Evolutionary conservation across 306 rosid genomes (phyloP).

Genomic region (barrel medic (Medicago truncatula)): DNA sequence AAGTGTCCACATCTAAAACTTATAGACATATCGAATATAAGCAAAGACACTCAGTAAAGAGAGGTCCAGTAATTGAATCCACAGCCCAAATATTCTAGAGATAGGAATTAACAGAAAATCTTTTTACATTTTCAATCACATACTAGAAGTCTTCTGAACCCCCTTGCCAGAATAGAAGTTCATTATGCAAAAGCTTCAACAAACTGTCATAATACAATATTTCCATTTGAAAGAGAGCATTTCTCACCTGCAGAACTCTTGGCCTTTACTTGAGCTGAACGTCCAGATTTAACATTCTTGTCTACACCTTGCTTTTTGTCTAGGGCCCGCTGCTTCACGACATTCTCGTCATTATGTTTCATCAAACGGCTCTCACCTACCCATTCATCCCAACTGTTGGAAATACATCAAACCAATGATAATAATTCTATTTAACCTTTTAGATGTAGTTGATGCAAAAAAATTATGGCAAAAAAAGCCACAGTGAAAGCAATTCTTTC

Average conservation of each 20-base stretch:
- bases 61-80: constrained; percentile 4
- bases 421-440: constrained; percentile 66
- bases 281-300: constrained; percentile 74
- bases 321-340: constrained; percentile 68
- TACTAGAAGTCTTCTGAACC: neutral
- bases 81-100: constrained; percentile 11
- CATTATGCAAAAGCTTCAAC: constrained; percentile 22
- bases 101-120: neutral
- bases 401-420: constrained; percentile 71
- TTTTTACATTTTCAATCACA: constrained; percentile 25
- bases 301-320: constrained; percentile 75
- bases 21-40: constrained; percentile 3
- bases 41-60: constrained; percentile 3
- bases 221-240: constrained; percentile 24
- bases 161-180: constrained; percentile 20
- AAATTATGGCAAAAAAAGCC: constrained; percentile 16
- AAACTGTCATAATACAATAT: constrained; percentile 28
- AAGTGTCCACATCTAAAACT: constrained; percentile 23
- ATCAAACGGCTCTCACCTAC: constrained; percentile 78
- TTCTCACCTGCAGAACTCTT: constrained; percentile 67
- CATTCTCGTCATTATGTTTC: constrained; percentile 80
- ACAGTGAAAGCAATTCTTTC: constrained; percentile 23
- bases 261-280: constrained; percentile 70
- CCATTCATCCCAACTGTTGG: constrained; percentile 99
- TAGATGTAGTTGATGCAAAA: constrained; percentile 27